These are phyloP conservation scores for Malus fusca DNA, from an alignment of 306 rosid species.

Conservation along the genomic window DNA sequence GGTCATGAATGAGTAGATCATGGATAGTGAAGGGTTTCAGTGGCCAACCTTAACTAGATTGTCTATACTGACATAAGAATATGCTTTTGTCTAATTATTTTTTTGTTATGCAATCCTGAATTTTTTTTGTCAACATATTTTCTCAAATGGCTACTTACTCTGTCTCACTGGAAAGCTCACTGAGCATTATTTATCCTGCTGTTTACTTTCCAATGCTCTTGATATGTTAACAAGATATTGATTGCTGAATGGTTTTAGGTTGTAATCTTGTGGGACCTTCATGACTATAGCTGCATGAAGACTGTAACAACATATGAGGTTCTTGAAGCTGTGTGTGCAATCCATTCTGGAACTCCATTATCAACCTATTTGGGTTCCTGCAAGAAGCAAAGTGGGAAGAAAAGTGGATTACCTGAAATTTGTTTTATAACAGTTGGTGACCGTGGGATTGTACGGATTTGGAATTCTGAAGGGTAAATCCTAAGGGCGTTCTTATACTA, in stretches of 20 bases:
- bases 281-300: conserved; percentile 62
- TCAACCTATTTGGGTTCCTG: conserved; percentile 42
- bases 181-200: background rate
- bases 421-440: conserved; percentile 81
- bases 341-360: conserved; percentile 43
- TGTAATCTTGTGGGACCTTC: conserved; percentile 88
- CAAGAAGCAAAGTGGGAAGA: conserved; percentile 29
- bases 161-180: background rate
- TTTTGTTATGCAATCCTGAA: background rate
- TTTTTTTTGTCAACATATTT: background rate
- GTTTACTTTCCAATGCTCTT: background rate
- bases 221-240: background rate
- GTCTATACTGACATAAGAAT: background rate
- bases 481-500: background rate
- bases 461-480: conserved; percentile 88
- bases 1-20: background rate
- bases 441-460: conserved; percentile 73
- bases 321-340: conserved; percentile 75
- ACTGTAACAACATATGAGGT: conserved; percentile 81
- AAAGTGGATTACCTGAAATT: conserved; percentile 31
- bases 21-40: background rate
- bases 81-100: background rate
- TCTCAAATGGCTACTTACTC: background rate
- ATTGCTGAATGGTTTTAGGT: conserved; percentile 47
- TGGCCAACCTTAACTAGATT: background rate